phyloP scores from a whole-genome alignment of 805 yeast species.

The Metschnikowia kunwiensis region DNA sequence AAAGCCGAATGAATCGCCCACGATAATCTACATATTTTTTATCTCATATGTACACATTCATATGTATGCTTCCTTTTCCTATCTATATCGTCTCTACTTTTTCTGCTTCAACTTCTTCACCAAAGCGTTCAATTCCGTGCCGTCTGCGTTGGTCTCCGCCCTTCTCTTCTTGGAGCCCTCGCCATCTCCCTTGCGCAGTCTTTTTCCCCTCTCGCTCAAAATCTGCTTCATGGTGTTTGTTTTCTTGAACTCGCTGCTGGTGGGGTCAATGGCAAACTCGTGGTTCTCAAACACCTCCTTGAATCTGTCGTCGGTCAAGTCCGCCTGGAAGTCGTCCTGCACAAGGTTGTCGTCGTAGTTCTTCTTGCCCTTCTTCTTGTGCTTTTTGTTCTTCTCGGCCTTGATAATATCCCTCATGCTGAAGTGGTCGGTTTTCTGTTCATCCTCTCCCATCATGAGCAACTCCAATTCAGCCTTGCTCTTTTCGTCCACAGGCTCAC shows the following conservation, averaged over 20 bases:
- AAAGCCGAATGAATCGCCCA: no score
- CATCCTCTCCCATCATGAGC: constrained; percentile 60
- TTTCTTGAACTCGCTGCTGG: constrained; percentile 83
- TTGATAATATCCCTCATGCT: constrained; percentile 73
- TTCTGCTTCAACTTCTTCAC: constrained; percentile 52
- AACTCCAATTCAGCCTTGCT: constrained; percentile 67
- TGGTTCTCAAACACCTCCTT: constrained; percentile 78
- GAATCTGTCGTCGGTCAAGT: constrained; percentile 82
- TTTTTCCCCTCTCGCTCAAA: constrained; percentile 68
- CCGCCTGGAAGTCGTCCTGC: constrained; percentile 57
- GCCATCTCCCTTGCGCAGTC: constrained; percentile 24
- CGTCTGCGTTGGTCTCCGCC: constrained; percentile 7
- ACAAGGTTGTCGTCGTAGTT: constrained; percentile 49
- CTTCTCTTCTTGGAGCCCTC: constrained; percentile 8
- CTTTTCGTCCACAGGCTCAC: constrained; percentile 19
- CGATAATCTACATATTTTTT: no score
- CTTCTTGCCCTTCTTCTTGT: constrained; percentile 43
- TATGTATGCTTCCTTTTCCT: no score
- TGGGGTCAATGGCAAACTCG: constrained; percentile 92
- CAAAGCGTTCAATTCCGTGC: constrained; percentile 24
- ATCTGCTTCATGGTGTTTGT: constrained; percentile 85
- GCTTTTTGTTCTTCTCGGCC: constrained; percentile 63
- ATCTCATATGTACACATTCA: no score
- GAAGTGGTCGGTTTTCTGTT: constrained; percentile 58
- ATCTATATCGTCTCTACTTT: constrained; percentile 15